Evolutionary conservation across 2,329 filamentous ascomycete genomes (phyloP).

Genomic region (Alternaria postmessia): DNA sequence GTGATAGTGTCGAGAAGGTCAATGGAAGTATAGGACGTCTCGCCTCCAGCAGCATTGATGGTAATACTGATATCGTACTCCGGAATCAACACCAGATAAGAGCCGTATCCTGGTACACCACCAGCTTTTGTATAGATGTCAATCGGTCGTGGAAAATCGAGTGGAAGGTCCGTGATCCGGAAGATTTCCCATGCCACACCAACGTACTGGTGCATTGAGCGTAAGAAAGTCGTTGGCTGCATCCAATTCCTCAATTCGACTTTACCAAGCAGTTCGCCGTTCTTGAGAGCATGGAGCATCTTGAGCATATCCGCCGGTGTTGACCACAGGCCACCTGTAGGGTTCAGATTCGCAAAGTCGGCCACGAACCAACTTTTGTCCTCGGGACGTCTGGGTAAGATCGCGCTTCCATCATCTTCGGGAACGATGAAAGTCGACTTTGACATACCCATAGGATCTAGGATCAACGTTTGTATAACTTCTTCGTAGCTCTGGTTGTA

Average conservation of each 20-base stretch:
- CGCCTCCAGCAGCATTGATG: slow-evolving; percentile 31
- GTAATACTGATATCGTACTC: slow-evolving; percentile 36
- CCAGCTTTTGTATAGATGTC: slow-evolving; percentile 38
- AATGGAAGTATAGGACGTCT: slow-evolving; percentile 16
- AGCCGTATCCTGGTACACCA: slow-evolving; percentile 33
- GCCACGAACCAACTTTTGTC: slow-evolving; percentile 30
- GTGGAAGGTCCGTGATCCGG: slow-evolving; percentile 25
- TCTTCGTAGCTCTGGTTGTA: slow-evolving; percentile 30
- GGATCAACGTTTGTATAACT: slow-evolving; percentile 32
- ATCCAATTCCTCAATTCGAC: slow-evolving; percentile 31
- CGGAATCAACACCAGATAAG: slow-evolving; percentile 29
- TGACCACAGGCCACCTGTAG: slow-evolving; percentile 38
- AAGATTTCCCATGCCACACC: slow-evolving; percentile 42
- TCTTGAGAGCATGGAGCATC: slow-evolving; percentile 29
- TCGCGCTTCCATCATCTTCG: slow-evolving; percentile 15
- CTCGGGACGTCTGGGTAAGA: slow-evolving; percentile 25
- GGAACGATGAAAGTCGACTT: slow-evolving; percentile 27
- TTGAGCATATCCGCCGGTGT: slow-evolving; percentile 33
- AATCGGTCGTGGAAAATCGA: slow-evolving; percentile 28
- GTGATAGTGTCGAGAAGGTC: slow-evolving; percentile 24
- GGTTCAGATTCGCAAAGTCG: slow-evolving; percentile 37
- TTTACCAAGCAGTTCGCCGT: slow-evolving; percentile 24
- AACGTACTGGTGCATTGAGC: slow-evolving; percentile 32
- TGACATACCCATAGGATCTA: slow-evolving; percentile 27
- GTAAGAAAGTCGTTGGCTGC: slow-evolving; percentile 29